phyloP scores from a whole-genome alignment of 805 yeast genomes.

The Candida ipomoeae region DNA sequence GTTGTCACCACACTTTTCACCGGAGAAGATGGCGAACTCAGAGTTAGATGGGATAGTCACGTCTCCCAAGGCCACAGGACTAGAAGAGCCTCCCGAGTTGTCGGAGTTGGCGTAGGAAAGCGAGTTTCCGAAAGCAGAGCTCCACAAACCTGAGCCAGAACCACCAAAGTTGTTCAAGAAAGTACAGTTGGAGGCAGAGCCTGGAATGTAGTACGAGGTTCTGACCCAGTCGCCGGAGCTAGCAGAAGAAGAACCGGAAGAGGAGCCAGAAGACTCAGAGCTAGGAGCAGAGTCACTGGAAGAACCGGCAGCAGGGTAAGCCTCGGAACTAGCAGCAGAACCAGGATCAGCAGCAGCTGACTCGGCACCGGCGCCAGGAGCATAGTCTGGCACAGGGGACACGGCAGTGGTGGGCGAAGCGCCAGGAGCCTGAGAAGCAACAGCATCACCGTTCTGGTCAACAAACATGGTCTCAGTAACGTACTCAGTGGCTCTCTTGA shows the following conservation, averaged over 20 bases:
- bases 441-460: conserved; percentile 51
- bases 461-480: conserved; percentile 79
- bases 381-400: neutral
- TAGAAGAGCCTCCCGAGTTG: conserved; percentile 68
- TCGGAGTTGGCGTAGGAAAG: conserved; percentile 78
- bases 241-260: conserved; percentile 31
- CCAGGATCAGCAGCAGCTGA: conserved; percentile 2
- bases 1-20: conserved; percentile 44
- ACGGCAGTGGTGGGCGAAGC: conserved; percentile 6
- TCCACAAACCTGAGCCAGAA: conserved; percentile 85
- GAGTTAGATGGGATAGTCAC: conserved; percentile 65
- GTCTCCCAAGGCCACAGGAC: conserved; percentile 65
- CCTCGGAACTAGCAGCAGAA: conserved; percentile 8
- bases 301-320: conserved; percentile 20
- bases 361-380: conserved; percentile 1
- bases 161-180: conserved; percentile 92
- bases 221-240: conserved; percentile 55
- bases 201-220: conserved; percentile 63
- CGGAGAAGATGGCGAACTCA: conserved; percentile 83
- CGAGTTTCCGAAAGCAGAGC: conserved; percentile 85
- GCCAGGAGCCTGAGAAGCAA: conserved; percentile 15
- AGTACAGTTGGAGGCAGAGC: conserved; percentile 63
- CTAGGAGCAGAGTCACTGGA: conserved; percentile 25
- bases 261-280: conserved; percentile 23
- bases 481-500: conserved; percentile 59